Conservation (phyloP, 306 rosid species). For the Prunus mira region DNA sequence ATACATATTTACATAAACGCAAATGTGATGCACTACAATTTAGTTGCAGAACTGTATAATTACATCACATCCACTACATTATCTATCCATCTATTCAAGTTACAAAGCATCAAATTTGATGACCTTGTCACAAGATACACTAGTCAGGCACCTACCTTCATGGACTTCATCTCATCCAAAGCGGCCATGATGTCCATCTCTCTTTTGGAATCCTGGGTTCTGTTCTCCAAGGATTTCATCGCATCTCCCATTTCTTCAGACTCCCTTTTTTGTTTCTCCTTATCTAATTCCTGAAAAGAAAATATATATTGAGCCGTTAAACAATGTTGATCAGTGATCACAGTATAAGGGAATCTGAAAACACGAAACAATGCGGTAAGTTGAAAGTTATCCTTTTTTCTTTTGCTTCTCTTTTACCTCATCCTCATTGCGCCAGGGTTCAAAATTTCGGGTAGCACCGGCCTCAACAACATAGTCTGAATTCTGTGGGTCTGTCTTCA, state of each 20-base stretch:
- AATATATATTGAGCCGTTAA: neutral
- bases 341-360: neutral
- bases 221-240: conserved; percentile 78
- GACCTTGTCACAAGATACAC: neutral
- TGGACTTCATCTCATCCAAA: conserved; percentile 95
- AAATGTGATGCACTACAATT: neutral
- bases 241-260: conserved; percentile 89
- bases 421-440: conserved; percentile 87
- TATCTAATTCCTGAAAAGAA: conserved; percentile 23
- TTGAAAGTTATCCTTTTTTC: neutral
- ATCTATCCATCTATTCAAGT: neutral
- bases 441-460: conserved; percentile 54
- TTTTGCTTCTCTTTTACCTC: conserved; percentile 36
- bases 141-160: conserved; percentile 62
- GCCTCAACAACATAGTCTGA: conserved; percentile 87
- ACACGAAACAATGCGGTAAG: neutral
- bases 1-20: neutral
- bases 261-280: conserved; percentile 57
- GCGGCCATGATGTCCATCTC: conserved; percentile 85
- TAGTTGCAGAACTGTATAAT: neutral
- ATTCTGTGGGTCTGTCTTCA: conserved; percentile 89
- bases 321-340: neutral
- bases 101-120: neutral
- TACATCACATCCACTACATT: neutral
- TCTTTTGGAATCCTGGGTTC: conserved; percentile 85